phyloP scores from a whole-genome alignment of 345 rosid species.

The Moricandia arvensis region DNA sequence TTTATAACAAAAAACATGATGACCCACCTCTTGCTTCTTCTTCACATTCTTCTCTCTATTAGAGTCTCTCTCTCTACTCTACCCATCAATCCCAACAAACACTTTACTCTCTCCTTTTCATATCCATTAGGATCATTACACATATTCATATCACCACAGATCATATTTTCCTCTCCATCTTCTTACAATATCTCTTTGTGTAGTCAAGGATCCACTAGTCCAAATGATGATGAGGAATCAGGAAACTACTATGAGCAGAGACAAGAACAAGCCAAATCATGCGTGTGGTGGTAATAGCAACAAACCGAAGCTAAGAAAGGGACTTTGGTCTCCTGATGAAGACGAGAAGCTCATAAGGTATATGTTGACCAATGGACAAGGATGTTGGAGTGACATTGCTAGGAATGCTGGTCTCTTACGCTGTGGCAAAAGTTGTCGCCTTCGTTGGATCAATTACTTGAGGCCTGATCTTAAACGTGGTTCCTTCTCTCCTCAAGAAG shows the following conservation, averaged over 20 bases:
- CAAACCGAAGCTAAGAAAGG: conserved; percentile 57
- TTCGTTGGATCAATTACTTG: conserved; percentile 80
- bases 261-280: conserved; percentile 28
- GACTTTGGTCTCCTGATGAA: conserved; percentile 87
- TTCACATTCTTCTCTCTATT: conserved; percentile 33
- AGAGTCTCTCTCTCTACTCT: background rate
- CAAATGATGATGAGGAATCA: conserved; percentile 41
- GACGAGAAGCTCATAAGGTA: conserved; percentile 73
- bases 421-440: conserved; percentile 84
- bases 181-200: conserved; percentile 30
- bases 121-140: background rate
- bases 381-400: conserved; percentile 86
- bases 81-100: conserved; percentile 56
- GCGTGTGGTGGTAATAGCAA: conserved; percentile 28
- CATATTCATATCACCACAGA: no score
- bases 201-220: conserved; percentile 38
- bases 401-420: conserved; percentile 70
- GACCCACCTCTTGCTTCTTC: conserved; percentile 39
- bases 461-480: conserved; percentile 85
- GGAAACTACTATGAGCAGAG: conserved; percentile 30
- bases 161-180: conserved; percentile 66
- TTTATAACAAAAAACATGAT: background rate
- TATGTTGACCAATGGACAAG: conserved; percentile 73
- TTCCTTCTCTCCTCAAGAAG: conserved; percentile 71
- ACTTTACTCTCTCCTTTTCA: conserved; percentile 15